A percentile compares a stretch with the other conserved stretches of the same genome.
Evolutionary conservation across 2,329 filamentous ascomycete species (phyloP).

Genomic region (Colletotrichum neosansevieriae): DNA sequence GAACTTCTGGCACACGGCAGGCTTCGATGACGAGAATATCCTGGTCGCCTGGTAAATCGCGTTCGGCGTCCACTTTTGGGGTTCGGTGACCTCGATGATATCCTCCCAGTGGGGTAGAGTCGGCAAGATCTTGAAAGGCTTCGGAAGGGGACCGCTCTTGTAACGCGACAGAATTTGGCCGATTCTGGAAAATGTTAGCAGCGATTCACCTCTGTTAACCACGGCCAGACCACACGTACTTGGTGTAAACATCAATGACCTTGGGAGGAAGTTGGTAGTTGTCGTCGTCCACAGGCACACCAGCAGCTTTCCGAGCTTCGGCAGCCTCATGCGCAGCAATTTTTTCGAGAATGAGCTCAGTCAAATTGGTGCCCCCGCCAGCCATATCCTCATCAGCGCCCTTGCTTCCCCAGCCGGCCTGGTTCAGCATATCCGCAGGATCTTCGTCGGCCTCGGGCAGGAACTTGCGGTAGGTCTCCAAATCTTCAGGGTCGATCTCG

Average conservation of each 20-base stretch:
- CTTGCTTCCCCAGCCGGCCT: conserved; percentile 67
- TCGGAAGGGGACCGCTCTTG: conserved; percentile 95
- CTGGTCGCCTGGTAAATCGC: conserved; percentile 88
- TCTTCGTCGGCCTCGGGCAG: conserved; percentile 80
- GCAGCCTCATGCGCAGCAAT: conserved; percentile 91
- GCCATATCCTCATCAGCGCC: conserved; percentile 56
- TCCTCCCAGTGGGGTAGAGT: conserved; percentile 93
- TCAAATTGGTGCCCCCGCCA: conserved; percentile 79
- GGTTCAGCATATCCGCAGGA: conserved; percentile 70
- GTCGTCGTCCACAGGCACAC: conserved; percentile 79
- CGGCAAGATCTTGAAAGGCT: conserved; percentile 97
- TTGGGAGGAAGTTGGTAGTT: conserved; percentile 89
- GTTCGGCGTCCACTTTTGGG: conserved; percentile 80
- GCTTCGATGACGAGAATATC: conserved; percentile 90
- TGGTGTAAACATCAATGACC: conserved; percentile 93
- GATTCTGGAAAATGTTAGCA: conserved; percentile 65
- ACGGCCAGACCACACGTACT: conserved; percentile 62
- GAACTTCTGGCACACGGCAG: conserved; percentile 84
- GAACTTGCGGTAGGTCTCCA: conserved; percentile 93
- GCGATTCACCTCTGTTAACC: neutral
- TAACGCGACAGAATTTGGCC: conserved; percentile 91
- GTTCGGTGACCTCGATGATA: conserved; percentile 85
- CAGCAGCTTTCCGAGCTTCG: conserved; percentile 57
- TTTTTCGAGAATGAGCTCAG: conserved; percentile 92
- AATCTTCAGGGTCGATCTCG: conserved; percentile 89